These are phyloP conservation scores for Capronia americana DNA, from an alignment of 2,329 filamentous ascomycete species.

Conservation along the genomic window DNA sequence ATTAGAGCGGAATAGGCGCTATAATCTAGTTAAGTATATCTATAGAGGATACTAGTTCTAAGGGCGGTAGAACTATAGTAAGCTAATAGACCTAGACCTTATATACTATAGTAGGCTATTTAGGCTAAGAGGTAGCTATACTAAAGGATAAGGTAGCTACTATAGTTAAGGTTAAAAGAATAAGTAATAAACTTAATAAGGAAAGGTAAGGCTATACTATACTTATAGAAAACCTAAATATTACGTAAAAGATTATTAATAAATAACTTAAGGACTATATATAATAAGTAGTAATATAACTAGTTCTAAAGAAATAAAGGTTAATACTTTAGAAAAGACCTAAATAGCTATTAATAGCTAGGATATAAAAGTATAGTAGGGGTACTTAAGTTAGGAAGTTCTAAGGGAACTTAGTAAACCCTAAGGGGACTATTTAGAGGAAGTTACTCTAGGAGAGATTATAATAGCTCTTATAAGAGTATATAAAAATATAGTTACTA, in stretches of 20 bases:
- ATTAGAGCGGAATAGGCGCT: neutral
- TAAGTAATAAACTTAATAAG: neutral
- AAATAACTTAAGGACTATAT: constrained; percentile 2
- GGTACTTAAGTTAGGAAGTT: neutral
- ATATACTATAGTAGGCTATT: neutral
- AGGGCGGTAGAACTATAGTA: neutral
- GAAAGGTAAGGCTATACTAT: neutral
- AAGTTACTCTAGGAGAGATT: no score
- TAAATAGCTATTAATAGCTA: neutral
- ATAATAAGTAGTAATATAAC: neutral
- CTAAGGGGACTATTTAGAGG: neutral
- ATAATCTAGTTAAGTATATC: neutral
- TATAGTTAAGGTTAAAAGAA: neutral
- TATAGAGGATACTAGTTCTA: neutral
- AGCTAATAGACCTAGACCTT: neutral
- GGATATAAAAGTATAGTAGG: neutral
- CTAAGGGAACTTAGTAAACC: neutral
- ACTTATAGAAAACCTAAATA: constrained; percentile 1
- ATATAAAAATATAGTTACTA: neutral
- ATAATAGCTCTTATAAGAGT: neutral
- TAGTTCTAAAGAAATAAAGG: neutral
- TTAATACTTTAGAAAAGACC: neutral
- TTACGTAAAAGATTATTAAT: neutral
- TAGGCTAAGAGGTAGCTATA: neutral
- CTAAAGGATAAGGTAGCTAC: neutral